Conservation (phyloP, 768 basidiomycete genomes). For the Pisolithus microcarpus region DNA sequence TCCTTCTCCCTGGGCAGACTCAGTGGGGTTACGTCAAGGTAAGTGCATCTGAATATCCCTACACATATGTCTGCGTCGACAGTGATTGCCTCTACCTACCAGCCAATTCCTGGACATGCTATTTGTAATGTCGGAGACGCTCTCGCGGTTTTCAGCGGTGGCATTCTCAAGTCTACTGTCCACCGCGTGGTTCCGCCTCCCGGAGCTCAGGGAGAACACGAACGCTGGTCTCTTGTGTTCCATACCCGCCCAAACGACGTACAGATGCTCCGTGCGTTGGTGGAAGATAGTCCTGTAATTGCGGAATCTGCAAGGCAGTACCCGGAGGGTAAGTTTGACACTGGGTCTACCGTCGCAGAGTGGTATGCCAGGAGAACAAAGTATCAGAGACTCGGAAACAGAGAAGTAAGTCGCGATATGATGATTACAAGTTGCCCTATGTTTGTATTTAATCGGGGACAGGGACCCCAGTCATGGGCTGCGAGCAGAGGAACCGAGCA, state of each 20-base stretch:
- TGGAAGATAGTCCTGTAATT: slow-evolving; percentile 44
- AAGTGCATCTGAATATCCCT: background rate
- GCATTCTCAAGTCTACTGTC: slow-evolving; percentile 55
- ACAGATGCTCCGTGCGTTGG: slow-evolving; percentile 42
- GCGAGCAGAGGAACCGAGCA: slow-evolving; percentile 27
- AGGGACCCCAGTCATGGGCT: slow-evolving; percentile 28
- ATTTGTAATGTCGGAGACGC: slow-evolving; percentile 62
- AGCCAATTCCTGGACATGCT: slow-evolving; percentile 50
- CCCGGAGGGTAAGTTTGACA: slow-evolving; percentile 32
- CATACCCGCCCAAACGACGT: slow-evolving; percentile 58
- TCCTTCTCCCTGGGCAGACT: slow-evolving; percentile 52
- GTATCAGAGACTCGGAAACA: slow-evolving; percentile 36
- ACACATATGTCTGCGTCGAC: background rate
- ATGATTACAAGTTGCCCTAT: background rate
- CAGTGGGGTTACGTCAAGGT: slow-evolving; percentile 66
- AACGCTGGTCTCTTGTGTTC: slow-evolving; percentile 63
- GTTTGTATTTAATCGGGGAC: background rate
- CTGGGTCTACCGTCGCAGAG: slow-evolving; percentile 30
- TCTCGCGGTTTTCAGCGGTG: slow-evolving; percentile 53
- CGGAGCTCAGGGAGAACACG: slow-evolving; percentile 41
- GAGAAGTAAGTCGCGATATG: slow-evolving; percentile 26
- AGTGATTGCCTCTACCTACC: background rate
- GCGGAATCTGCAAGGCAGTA: slow-evolving; percentile 33
- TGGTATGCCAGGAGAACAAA: slow-evolving; percentile 38
- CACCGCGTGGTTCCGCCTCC: slow-evolving; percentile 63